Conservation (phyloP, 192 early-diverging fungal species). For the Rhizoclosmatium globosum region DNA sequence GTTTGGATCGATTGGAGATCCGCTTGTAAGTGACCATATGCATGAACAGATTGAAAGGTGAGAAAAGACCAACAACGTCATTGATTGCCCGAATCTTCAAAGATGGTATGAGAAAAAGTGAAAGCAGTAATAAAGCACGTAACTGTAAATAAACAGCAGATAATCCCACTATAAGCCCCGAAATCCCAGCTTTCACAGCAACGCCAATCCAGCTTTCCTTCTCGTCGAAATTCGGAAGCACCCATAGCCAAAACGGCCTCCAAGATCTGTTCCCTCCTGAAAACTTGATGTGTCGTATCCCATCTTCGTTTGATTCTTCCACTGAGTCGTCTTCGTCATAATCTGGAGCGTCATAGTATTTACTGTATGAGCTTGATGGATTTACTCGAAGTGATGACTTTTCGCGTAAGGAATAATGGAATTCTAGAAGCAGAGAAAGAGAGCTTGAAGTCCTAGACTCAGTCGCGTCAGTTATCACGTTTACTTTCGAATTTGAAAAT, state of each 20-base stretch:
- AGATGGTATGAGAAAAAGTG: no score
- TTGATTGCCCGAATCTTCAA: not conserved
- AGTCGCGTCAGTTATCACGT: not conserved
- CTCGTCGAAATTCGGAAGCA: not conserved
- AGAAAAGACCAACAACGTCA: slow-evolving; percentile 3
- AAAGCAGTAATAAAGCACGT: not conserved
- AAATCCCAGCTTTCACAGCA: not conserved
- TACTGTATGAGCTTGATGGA: not conserved
- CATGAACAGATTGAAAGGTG: slow-evolving; percentile 15
- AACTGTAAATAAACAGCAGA: not conserved
- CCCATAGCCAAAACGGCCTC: slow-evolving; percentile 8
- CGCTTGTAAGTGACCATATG: slow-evolving; percentile 24
- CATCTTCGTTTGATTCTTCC: slow-evolving; percentile 13
- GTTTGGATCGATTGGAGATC: slow-evolving; percentile 26
- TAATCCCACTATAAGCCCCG: slow-evolving; percentile 14
- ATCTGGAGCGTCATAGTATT: not conserved
- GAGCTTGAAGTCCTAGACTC: not conserved
- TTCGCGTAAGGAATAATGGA: not conserved
- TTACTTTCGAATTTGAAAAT: not conserved
- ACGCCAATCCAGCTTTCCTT: not conserved
- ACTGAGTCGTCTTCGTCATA: not conserved
- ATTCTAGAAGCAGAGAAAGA: not conserved
- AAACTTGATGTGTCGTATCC: not conserved
- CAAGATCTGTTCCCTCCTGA: not conserved
- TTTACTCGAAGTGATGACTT: not conserved